Conservation (phyloP, 352 stramenopile genomes). For the Phytopythium aichiense region DNA sequence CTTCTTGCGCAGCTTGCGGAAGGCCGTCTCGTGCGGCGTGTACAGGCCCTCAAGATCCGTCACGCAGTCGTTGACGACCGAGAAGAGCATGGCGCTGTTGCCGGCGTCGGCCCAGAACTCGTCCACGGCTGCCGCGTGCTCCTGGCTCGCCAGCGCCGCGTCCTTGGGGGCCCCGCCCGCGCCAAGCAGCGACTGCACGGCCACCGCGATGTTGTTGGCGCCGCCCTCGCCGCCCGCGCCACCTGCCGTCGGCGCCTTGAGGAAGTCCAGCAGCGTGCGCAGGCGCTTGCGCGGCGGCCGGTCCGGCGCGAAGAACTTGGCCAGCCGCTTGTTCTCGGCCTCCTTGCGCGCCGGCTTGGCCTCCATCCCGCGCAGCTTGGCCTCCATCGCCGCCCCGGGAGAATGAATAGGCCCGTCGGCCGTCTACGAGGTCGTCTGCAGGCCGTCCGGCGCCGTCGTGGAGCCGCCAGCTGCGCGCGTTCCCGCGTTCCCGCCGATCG, state of each 20-base stretch:
- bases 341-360: conserved; percentile 37
- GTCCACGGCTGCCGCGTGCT: conserved; percentile 43
- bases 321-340: conserved; percentile 55
- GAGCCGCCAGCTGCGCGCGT: no score
- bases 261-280: conserved; percentile 78
- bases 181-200: conserved; percentile 59
- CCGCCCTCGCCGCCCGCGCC: conserved; percentile 19
- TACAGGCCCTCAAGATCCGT: conserved; percentile 83
- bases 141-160: conserved; percentile 18
- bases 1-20: conserved; percentile 79
- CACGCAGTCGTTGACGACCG: conserved; percentile 78
- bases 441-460: neutral
- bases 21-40: conserved; percentile 73
- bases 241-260: conserved; percentile 49
- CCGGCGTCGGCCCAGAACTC: conserved; percentile 77
- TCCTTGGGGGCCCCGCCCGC: conserved; percentile 41
- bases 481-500: no score
- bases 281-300: conserved; percentile 80
- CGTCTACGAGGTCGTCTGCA: neutral
- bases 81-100: conserved; percentile 71
- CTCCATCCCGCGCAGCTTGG: conserved; percentile 33
- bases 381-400: conserved; percentile 20
- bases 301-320: conserved; percentile 84
- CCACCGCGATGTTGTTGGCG: conserved; percentile 61
- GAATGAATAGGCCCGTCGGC: neutral